Conservation (phyloP, 1,284 basidiomycete species). For the Sporisorium iseilematis-ciliati region DNA sequence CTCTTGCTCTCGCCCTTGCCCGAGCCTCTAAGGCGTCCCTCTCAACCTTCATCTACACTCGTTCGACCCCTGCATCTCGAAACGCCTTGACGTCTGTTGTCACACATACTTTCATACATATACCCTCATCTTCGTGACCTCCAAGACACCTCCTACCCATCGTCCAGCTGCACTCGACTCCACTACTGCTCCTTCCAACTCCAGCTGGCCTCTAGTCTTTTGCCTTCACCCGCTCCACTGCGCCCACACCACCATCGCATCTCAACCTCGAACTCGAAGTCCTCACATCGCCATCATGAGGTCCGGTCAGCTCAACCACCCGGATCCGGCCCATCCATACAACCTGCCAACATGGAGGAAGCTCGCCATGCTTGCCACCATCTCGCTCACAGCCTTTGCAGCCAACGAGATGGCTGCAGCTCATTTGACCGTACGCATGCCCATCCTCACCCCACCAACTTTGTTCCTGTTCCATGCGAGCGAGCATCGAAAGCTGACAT, state of each 20-base stretch:
- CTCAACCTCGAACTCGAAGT: background rate
- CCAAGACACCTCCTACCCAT: too few species aligned
- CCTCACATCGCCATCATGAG: slow-evolving; percentile 15
- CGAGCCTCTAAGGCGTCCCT: background rate
- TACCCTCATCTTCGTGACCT: background rate
- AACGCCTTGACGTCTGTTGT: background rate
- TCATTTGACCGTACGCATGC: slow-evolving; percentile 50
- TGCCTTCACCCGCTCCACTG: background rate
- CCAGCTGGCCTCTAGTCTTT: background rate
- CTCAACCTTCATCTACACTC: background rate
- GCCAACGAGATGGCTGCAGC: slow-evolving; percentile 65
- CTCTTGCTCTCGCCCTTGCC: background rate
- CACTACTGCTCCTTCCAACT: background rate
- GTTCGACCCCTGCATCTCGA: background rate
- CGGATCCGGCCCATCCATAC: slow-evolving; percentile 53
- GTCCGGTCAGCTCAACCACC: slow-evolving; percentile 32
- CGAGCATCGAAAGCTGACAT: slow-evolving; percentile 3
- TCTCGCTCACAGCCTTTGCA: slow-evolving; percentile 60
- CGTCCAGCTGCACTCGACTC: background rate
- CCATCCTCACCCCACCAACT: background rate
- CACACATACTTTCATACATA: slow-evolving; percentile 1
- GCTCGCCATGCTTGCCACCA: slow-evolving; percentile 61
- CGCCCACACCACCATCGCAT: background rate
- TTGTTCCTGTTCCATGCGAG: background rate
- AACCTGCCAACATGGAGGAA: slow-evolving; percentile 64